A percentile compares a stretch with the other conserved stretches of the same genome.
These are phyloP conservation scores for Lipomyces sp. DNA, from an alignment of 805 yeast genomes.

Conservation along the genomic window DNA sequence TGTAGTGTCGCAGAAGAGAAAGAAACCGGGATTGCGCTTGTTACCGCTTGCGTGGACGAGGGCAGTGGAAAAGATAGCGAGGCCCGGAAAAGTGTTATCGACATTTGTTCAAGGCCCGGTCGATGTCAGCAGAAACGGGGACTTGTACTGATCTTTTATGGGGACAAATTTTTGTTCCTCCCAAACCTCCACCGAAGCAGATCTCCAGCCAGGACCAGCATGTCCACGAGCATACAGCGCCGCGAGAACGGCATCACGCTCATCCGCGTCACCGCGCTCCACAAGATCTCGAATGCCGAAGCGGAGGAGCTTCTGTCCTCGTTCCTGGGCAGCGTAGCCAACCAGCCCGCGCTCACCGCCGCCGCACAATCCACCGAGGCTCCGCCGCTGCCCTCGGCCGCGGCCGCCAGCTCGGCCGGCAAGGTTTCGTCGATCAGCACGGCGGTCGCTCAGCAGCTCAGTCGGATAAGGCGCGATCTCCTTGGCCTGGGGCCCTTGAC, in stretches of 20 bases:
- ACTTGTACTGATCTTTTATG: no score
- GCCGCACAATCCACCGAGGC: not conserved
- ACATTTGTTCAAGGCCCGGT: no score
- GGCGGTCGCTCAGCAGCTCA: constrained; percentile 58
- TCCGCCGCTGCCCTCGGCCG: not conserved
- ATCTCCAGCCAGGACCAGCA: no score
- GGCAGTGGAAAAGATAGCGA: no score
- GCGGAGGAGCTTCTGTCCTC: constrained; percentile 31
- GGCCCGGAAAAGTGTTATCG: no score
- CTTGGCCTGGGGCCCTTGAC: constrained; percentile 69
- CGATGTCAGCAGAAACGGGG: no score
- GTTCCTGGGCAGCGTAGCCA: constrained; percentile 35
- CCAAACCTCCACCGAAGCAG: no score
- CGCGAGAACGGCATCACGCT: constrained; percentile 28
- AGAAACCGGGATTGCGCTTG: no score
- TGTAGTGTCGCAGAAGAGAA: no score
- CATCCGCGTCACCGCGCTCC: constrained; percentile 27
- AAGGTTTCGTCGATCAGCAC: constrained; percentile 35
- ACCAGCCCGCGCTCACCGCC: constrained; percentile 34
- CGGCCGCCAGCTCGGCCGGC: not conserved
- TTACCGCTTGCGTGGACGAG: no score
- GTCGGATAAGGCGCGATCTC: constrained; percentile 71
- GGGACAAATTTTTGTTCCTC: no score
- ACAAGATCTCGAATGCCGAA: constrained; percentile 28
- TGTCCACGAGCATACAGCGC: no score